Percentiles rank a stretch among this genome's conserved stretches.
These are phyloP conservation scores for Talaromyces liani DNA, from an alignment of 495 filamentous ascomycete species.

Conservation along the genomic window DNA sequence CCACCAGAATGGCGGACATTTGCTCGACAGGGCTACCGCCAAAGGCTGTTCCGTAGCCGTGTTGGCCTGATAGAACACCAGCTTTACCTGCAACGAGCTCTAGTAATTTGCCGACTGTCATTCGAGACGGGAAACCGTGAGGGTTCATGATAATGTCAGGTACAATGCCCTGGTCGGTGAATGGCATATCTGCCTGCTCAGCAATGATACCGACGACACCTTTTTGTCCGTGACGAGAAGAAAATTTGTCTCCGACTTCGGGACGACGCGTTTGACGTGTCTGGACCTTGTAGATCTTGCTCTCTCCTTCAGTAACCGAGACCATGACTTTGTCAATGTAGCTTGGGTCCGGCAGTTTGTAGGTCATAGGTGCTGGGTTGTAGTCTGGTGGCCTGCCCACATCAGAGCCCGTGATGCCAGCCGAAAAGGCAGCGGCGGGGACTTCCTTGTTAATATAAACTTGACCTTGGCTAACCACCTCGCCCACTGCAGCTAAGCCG, in stretches of 20 bases:
- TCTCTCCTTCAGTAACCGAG: conserved; percentile 74
- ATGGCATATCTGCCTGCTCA: conserved; percentile 94
- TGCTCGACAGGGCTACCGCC: conserved; percentile 85
- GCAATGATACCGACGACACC: conserved; percentile 96
- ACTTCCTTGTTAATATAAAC: conserved; percentile 82
- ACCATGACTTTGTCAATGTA: conserved; percentile 95
- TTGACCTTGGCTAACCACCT: conserved; percentile 62
- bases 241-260: conserved; percentile 97
- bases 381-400: conserved; percentile 49
- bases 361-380: conserved; percentile 64
- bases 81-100: conserved; percentile 95
- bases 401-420: conserved; percentile 54
- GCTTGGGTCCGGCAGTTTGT: conserved; percentile 73
- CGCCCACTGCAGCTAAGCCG: conserved; percentile 78
- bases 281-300: conserved; percentile 78
- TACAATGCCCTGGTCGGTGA: conserved; percentile 79
- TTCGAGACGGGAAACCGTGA: conserved; percentile 97
- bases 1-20: conserved; percentile 77
- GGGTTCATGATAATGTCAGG: conserved; percentile 99
- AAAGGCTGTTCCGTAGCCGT: conserved; percentile 91
- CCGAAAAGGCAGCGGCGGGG: conserved; percentile 62
- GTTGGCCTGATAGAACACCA: conserved; percentile 70
- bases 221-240: conserved; percentile 95
- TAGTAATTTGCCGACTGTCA: conserved; percentile 98
- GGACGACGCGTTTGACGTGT: conserved; percentile 88